Evolutionary conservation across 352 stramenopile species (phyloP).

Genomic region (Phytophthora vignae): DNA sequence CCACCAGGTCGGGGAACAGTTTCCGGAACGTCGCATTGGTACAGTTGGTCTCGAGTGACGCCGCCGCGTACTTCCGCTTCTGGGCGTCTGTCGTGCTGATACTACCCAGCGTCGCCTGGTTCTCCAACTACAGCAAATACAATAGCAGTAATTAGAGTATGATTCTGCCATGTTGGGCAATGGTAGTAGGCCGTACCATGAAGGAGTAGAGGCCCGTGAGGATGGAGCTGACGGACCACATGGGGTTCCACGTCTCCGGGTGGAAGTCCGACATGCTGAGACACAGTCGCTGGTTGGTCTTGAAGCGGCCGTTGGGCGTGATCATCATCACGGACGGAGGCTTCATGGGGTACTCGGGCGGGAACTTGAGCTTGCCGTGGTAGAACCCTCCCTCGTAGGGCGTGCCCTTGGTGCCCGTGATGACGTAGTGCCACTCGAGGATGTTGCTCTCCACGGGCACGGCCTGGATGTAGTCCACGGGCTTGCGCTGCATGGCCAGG

Average conservation of each 20-base stretch:
- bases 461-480: conserved; percentile 91
- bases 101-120: conserved; percentile 88
- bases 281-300: conserved; percentile 94
- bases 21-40: conserved; percentile 82
- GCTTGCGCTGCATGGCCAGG: conserved; percentile 90
- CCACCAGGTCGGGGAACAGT: conserved; percentile 91
- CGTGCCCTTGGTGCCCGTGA: conserved; percentile 73
- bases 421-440: conserved; percentile 97
- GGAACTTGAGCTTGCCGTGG: conserved; percentile 93
- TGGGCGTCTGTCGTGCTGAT: conserved; percentile 85
- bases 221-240: conserved; percentile 97
- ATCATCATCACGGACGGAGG: conserved; percentile 96
- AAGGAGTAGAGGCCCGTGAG: conserved; percentile 96
- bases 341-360: conserved; percentile 96
- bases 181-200: conserved; percentile 50
- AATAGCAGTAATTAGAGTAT: not conserved
- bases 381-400: conserved; percentile 93
- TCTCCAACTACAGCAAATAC: conserved; percentile 57
- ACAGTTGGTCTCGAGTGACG: conserved; percentile 87
- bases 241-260: conserved; percentile 96
- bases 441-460: conserved; percentile 94
- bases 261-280: conserved; percentile 97
- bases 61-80: conserved; percentile 85
- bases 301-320: conserved; percentile 95
- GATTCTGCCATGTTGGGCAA: not conserved